A percentile compares a stretch with the other conserved stretches of the same genome.
phyloP scores from a whole-genome alignment of 208 protist species.

The Leishmania arabica region DNA sequence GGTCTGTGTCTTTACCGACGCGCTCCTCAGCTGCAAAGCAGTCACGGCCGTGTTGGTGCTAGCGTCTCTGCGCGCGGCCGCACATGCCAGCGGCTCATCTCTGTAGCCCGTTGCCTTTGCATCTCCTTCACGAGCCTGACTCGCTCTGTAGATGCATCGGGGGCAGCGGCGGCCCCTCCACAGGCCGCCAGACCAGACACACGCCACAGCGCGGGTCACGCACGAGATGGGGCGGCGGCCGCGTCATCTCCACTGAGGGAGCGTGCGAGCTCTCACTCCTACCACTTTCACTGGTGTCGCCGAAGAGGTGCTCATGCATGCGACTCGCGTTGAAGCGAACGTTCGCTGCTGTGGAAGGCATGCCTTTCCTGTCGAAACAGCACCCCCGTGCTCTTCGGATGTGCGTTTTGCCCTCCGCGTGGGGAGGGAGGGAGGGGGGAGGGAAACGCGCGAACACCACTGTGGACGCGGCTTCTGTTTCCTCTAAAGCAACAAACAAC shows the following conservation, averaged over 20 bases:
- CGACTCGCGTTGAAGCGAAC: background rate
- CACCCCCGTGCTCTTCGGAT: background rate
- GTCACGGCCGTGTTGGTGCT: background rate
- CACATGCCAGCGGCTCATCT: background rate
- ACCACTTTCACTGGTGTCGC: background rate
- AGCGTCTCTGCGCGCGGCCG: background rate
- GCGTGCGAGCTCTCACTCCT: background rate
- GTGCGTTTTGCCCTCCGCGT: background rate
- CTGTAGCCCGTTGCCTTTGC: background rate
- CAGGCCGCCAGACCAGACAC: constrained; percentile 24
- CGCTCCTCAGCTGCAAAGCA: background rate
- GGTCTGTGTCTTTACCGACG: background rate
- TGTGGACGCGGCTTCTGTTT: background rate
- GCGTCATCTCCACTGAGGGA: background rate
- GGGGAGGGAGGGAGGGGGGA: background rate
- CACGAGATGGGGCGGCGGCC: constrained; percentile 1
- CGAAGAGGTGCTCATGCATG: background rate
- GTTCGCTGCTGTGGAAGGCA: background rate
- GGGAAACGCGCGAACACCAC: background rate
- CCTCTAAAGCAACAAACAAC: background rate
- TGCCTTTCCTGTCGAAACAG: background rate
- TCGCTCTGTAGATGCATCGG: background rate
- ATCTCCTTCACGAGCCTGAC: too few species aligned
- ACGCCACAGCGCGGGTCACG: constrained; percentile 8
- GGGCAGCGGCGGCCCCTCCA: constrained; percentile 23